phyloP scores from a whole-genome alignment of 2,329 filamentous ascomycete species.

The Pestalotiopsis sp. region DNA sequence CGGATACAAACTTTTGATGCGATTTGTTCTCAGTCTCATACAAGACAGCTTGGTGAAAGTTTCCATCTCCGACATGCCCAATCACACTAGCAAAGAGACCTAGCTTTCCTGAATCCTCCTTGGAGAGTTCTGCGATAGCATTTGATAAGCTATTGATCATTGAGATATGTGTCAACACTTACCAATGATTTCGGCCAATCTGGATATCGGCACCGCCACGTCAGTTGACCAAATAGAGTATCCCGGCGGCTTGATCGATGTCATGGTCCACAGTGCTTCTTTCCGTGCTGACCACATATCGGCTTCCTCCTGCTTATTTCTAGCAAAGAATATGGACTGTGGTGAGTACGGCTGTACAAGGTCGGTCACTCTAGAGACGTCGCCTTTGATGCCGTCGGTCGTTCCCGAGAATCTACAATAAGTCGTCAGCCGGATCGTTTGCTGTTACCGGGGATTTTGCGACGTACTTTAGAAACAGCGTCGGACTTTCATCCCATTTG shows the following conservation, averaged over 20 bases:
- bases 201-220: constrained; percentile 67
- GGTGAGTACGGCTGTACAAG: constrained; percentile 54
- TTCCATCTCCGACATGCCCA: constrained; percentile 70
- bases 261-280: constrained; percentile 64
- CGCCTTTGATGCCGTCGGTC: constrained; percentile 62
- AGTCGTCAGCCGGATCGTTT: background rate
- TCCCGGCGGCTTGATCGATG: constrained; percentile 52
- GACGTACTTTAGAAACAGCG: constrained; percentile 70
- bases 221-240: constrained; percentile 68
- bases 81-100: constrained; percentile 63
- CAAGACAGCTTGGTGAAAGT: constrained; percentile 55
- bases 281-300: constrained; percentile 70
- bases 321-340: constrained; percentile 69
- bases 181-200: constrained; percentile 58
- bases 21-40: constrained; percentile 52
- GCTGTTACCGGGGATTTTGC: background rate
- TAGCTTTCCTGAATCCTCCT: constrained; percentile 56
- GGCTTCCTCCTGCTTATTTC: constrained; percentile 62
- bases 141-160: background rate
- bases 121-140: constrained; percentile 61
- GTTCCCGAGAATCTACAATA: constrained; percentile 62
- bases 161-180: background rate
- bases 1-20: constrained; percentile 43
- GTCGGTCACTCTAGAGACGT: constrained; percentile 61
- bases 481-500: constrained; percentile 70